A percentile compares a stretch with the other conserved stretches of the same genome.
phyloP scores from a whole-genome alignment of 176 grass and related monocot species.

The Zoysia japonica region DNA sequence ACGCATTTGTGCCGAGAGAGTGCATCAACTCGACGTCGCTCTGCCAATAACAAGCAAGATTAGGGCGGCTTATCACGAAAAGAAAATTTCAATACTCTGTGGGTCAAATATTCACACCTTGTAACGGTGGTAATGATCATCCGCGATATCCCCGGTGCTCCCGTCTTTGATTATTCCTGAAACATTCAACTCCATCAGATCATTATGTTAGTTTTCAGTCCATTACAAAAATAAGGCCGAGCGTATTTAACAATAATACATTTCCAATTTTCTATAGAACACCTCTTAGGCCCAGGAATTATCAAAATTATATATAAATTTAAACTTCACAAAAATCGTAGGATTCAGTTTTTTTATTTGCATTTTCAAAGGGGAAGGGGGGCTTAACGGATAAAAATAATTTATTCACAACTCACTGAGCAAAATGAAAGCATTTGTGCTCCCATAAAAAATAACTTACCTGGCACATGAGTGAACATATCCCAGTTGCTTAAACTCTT shows the following conservation, averaged over 20 bases:
- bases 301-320: too few species aligned
- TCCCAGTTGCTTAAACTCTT: slow-evolving; percentile 83
- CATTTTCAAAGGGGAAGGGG: too few species aligned
- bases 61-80: background rate
- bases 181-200: background rate
- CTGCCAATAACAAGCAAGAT: slow-evolving; percentile 32
- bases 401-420: background rate
- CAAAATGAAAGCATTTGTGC: background rate
- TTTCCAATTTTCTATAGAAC: background rate
- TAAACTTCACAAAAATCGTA: too few species aligned
- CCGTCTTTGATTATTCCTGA: slow-evolving; percentile 59
- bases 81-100: background rate
- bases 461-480: slow-evolving; percentile 49
- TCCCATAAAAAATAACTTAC: background rate
- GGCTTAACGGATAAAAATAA: too few species aligned
- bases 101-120: background rate
- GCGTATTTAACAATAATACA: background rate
- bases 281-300: background rate
- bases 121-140: slow-evolving; percentile 75
- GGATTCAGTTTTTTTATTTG: too few species aligned
- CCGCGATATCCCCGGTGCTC: slow-evolving; percentile 58
- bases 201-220: background rate
- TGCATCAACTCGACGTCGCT: slow-evolving; percentile 60
- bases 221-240: background rate
- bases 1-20: slow-evolving; percentile 60